Conservation (phyloP, 1,284 basidiomycete genomes). For the Thecaphora frezii region DNA sequence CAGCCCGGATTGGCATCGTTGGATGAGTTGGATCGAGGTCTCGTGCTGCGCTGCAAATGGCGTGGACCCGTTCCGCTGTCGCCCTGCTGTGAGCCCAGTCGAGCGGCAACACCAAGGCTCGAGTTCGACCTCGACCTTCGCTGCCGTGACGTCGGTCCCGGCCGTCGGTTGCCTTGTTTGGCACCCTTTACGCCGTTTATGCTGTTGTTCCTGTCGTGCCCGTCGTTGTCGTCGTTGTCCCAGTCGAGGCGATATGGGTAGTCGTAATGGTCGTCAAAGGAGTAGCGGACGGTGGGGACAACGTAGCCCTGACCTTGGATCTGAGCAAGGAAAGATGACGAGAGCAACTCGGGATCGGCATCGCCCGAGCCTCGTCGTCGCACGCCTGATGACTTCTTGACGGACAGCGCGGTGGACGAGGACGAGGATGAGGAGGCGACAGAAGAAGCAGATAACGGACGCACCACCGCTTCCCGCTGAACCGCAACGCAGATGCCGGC, state of each 20-base stretch:
- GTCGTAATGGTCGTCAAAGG: conserved; percentile 37
- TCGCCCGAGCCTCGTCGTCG: conserved; percentile 5
- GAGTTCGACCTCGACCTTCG: neutral
- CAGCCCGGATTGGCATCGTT: neutral
- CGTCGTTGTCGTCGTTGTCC: conserved; percentile 12
- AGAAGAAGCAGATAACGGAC: neutral
- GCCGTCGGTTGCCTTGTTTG: too few relatives aligned
- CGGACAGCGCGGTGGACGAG: neutral
- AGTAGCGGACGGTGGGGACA: conserved; percentile 20
- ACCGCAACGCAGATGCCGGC: too few relatives aligned
- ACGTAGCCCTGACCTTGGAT: conserved; percentile 1
- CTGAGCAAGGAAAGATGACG: conserved; percentile 5
- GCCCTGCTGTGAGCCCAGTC: too few relatives aligned
- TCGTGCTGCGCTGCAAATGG: neutral
- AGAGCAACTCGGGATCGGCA: neutral
- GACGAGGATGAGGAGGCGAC: neutral
- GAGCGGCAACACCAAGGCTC: too few relatives aligned
- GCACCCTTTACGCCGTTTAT: too few relatives aligned
- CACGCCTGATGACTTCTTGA: conserved; percentile 1
- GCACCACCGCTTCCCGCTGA: conserved; percentile 1
- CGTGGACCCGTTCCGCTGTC: too few relatives aligned
- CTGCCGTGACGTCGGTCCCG: too few relatives aligned
- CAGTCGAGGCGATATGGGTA: conserved; percentile 27
- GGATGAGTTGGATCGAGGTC: neutral
- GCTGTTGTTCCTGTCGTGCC: conserved; percentile 1